Evolutionary conservation across 441 rosid genomes (phyloP), one percentile per base, ranked within the genome.

Genomic region (Metrosideros polymorpha): DNA sequence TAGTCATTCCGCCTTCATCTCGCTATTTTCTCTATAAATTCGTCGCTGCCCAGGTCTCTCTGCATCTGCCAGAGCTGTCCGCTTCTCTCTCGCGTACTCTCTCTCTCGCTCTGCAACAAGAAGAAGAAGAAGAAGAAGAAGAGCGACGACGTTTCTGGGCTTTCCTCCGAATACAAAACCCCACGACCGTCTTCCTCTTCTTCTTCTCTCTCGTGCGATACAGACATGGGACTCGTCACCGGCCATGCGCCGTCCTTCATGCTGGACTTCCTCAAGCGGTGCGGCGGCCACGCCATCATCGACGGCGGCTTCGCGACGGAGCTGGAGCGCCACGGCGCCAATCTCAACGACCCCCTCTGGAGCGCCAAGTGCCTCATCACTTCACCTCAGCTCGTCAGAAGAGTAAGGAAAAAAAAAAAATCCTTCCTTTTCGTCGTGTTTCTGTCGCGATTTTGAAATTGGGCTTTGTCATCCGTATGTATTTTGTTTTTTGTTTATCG

Each of bases 301-400:
- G 98, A 97, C 32, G 98, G 99, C n/a, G 99, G 99, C 8, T 94
- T 95, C 82, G 99, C 99, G 83, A 96, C 99, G 55, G 98, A 97
- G 88, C 95, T 97, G 32, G 94, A 97, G 89, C 95, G 97, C 14
- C 95, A 94, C 66, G 98, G 98, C 6, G 98, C 97, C 55, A 91
- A 97, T 87, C 95, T 97, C 86, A 94, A 94, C 85, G 99, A 97
- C 89, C 98, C 98, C 86, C 97, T 97, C 49, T 96, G 99, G 99
- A 96, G 99, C 90, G 97, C 98, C 86, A 96, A 95, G 88, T 97
- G 96, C 86, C 97, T 97, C 84, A 45, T 95, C 87, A 92, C 92
- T 86, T 95, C 97, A 75, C 96, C 98, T 45, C 94, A 96, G 82
- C 98, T 96, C 85, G 95, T 96, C 66, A 84, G 97, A 89, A 92